Conservation (phyloP, 352 stramenopile genomes). For the Pythium phragmiticola region DNA sequence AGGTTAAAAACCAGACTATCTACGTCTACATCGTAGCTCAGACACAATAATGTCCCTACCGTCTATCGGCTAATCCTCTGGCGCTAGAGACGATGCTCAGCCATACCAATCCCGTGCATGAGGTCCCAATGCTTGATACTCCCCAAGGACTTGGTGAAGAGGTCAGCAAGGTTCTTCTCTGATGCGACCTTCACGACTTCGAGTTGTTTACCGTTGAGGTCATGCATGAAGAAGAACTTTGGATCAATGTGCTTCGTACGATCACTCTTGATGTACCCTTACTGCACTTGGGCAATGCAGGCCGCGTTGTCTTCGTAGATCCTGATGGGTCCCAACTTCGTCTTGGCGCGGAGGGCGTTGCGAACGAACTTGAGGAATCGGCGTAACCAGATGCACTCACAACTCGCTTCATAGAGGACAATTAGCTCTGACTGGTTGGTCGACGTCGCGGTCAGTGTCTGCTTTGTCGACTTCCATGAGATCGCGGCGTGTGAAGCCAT, state of each 20-base stretch:
- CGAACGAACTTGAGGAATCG: constrained; percentile 24
- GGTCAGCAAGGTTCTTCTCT: constrained; percentile 22
- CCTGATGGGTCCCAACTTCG: no score
- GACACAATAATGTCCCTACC: no score
- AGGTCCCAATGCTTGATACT: no score
- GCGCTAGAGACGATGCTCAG: no score
- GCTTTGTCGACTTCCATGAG: constrained; percentile 23
- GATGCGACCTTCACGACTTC: constrained; percentile 17
- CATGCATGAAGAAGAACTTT: constrained; percentile 32
- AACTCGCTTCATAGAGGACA: constrained; percentile 21
- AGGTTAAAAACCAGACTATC: no score
- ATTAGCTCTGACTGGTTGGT: constrained; percentile 24
- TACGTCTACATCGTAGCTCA: no score
- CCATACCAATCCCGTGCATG: no score
- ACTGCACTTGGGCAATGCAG: no score
- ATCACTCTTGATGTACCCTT: no score
- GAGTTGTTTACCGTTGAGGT: constrained; percentile 23
- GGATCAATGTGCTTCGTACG: constrained; percentile 29
- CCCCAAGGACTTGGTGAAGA: constrained; percentile 27
- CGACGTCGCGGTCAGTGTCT: constrained; percentile 22
- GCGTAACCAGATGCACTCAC: constrained; percentile 22
- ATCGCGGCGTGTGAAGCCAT: constrained; percentile 19
- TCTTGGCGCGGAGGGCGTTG: no score
- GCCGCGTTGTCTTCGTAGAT: no score
- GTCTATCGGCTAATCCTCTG: no score